Percentiles rank a stretch among this genome's conserved stretches.
Evolutionary conservation across 1,284 basidiomycete species (phyloP).

Genomic region (Heterobasidion annosum): DNA sequence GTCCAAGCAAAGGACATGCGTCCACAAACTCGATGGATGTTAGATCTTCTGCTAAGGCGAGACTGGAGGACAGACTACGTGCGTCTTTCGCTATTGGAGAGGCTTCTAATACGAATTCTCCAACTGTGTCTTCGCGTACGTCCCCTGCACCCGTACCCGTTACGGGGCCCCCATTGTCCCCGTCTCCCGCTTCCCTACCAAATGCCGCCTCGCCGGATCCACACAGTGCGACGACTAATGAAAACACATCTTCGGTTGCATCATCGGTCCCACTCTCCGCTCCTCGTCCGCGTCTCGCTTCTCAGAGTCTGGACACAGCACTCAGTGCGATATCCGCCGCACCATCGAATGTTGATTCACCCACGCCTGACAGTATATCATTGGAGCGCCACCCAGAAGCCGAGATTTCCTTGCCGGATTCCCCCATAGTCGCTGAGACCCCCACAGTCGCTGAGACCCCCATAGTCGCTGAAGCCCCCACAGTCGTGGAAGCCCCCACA

Average conservation of each 20-base stretch:
- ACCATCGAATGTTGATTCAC: neutral
- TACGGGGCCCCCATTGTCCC: slow-evolving; percentile 22
- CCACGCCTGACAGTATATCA: neutral
- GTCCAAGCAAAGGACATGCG: slow-evolving; percentile 3
- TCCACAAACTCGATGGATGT: slow-evolving; percentile 6
- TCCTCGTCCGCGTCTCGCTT: slow-evolving; percentile 1
- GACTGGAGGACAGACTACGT: slow-evolving; percentile 64
- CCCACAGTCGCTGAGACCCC: neutral
- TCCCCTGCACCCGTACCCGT: slow-evolving; percentile 31
- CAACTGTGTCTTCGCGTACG: slow-evolving; percentile 28
- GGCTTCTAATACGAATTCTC: slow-evolving; percentile 34
- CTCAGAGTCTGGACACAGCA: neutral
- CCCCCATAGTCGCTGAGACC: neutral
- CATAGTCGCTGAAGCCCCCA: too few species aligned
- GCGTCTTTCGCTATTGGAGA: slow-evolving; percentile 51
- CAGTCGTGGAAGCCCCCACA: too few species aligned
- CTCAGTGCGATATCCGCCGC: neutral
- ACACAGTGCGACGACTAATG: slow-evolving; percentile 7
- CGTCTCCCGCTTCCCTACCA: slow-evolving; percentile 34
- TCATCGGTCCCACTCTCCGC: slow-evolving; percentile 2
- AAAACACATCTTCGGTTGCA: neutral
- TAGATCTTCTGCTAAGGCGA: slow-evolving; percentile 17
- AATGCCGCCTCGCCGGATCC: slow-evolving; percentile 23
- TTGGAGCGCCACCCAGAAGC: neutral
- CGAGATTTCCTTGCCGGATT: neutral